Evolutionary conservation across 306 rosid species (phyloP).

Genomic region (Vicia faba): DNA sequence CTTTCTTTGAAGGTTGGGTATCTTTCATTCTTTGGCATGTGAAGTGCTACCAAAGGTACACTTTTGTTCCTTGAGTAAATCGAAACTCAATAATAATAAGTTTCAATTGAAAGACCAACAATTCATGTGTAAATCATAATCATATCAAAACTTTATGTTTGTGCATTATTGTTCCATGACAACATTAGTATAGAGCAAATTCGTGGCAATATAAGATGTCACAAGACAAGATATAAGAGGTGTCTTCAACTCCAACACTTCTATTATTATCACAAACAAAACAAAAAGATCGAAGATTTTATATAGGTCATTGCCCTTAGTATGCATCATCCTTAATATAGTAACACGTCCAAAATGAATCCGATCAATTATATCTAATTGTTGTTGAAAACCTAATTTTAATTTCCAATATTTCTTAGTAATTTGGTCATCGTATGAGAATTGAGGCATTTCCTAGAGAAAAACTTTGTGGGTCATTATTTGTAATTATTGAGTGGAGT

Average conservation of each 20-base stretch:
- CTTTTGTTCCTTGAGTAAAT: neutral
- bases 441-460: no score
- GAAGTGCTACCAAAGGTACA: slow-evolving; percentile 13
- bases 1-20: slow-evolving; percentile 23
- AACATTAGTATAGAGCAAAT: neutral
- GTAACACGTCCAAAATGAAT: neutral
- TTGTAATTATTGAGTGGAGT: no score
- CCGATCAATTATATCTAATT: neutral
- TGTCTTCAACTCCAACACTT: slow-evolving; percentile 13
- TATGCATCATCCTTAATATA: neutral
- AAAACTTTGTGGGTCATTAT: no score
- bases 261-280: neutral
- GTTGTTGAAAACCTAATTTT: neutral
- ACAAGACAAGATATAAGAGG: neutral
- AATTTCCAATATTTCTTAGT: no score
- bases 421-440: no score
- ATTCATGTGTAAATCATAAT: slow-evolving; percentile 15
- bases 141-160: neutral
- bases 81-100: neutral
- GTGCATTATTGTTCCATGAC: neutral
- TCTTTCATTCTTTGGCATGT: slow-evolving; percentile 16
- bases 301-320: neutral
- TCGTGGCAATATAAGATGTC: slow-evolving; percentile 13
- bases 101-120: slow-evolving; percentile 1
- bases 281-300: neutral